A percentile compares a stretch with the other conserved stretches of the same genome.
These are phyloP conservation scores for Didymella exigua DNA, from an alignment of 2,329 filamentous ascomycete genomes.

Conservation along the genomic window DNA sequence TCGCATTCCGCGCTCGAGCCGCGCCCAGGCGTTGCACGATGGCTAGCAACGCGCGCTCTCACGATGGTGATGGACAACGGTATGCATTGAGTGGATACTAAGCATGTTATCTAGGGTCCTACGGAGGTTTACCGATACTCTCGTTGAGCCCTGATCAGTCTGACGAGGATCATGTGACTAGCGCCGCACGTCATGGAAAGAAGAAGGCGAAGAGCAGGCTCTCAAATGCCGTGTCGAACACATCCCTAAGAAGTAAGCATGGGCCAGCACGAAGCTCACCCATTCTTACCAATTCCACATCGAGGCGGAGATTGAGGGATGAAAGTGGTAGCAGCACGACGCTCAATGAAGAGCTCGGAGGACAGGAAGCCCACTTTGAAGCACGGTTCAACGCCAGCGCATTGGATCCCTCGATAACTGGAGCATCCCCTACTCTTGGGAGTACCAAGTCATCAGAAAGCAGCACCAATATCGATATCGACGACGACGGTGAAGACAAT, in stretches of 20 bases:
- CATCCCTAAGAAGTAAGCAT: conserved; percentile 20
- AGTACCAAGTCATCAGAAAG: conserved; percentile 38
- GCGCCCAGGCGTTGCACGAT: conserved; percentile 6
- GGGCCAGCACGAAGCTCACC: conserved; percentile 29
- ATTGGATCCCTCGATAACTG: conserved; percentile 29
- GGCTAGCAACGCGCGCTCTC: conserved; percentile 9
- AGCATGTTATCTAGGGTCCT: conserved; percentile 54
- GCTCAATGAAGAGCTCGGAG: conserved; percentile 32
- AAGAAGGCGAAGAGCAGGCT: conserved; percentile 45
- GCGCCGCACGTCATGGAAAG: conserved; percentile 27
- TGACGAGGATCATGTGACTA: conserved; percentile 42
- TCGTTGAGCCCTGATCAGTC: conserved; percentile 47
- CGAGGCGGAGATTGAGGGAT: conserved; percentile 37
- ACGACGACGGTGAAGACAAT: conserved; percentile 30
- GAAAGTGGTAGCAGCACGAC: conserved; percentile 32
- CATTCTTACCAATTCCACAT: conserved; percentile 22
- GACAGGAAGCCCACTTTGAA: conserved; percentile 40
- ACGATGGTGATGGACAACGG: not conserved
- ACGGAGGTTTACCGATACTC: conserved; percentile 62
- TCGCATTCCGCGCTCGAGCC: conserved; percentile 14
- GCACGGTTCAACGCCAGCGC: conserved; percentile 41
- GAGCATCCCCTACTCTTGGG: conserved; percentile 31
- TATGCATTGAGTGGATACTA: not conserved
- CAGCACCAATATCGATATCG: conserved; percentile 35
- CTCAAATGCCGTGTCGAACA: conserved; percentile 26